Evolutionary conservation across 2,329 filamentous ascomycete species (phyloP), one percentile per base, ranked within the genome.

Genomic region (Xylariaceae sp.): DNA sequence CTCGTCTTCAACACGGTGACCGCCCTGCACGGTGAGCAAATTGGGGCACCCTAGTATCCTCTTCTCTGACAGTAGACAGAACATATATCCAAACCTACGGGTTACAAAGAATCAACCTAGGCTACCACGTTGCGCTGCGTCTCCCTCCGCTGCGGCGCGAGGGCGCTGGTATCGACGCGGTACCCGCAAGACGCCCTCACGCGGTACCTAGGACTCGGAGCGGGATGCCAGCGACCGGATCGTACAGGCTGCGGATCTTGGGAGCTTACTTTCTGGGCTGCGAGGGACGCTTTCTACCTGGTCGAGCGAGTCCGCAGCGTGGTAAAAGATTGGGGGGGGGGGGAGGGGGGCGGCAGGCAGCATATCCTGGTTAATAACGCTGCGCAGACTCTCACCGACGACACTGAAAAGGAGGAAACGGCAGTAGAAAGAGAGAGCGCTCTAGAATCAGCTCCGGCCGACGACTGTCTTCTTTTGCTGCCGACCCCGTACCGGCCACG

Each of bases 1-100:
- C 36, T 42, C 16, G 36, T 42, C 4, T 42, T 42, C 24, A 42
- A 42, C 19, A 38, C 36, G 18, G 27, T 33, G 6, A 38, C 36
- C 10, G 39, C 39, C 12, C 19, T 42, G 10, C 33, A 31, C 15
- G 39, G 38, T 36, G 23, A 29, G 19, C 5, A 16, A 7, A 2
- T 16, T 14, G 7, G 21, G 23, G 12, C 4, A 10, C 6, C 24
- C n/a, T n/a, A n/a, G n/a, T n/a, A n/a, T n/a, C n/a, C n/a, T n/a
- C n/a, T n/a, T 25, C 17, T 2, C 34, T 34, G 31, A 37, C 19
- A 12, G 22, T 11, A 13, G 9, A 19, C 13, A 40, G 38, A n/a
- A 38, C 16, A 41, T 41, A 22, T 41, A 41, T 16, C 29, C 28
- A 13, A 36, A 29, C 26, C 22, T 21, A 19, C 29, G 32, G 11